Conservation (phyloP, 2,329 filamentous ascomycete species). For the Ceratocystis papillata region DNA sequence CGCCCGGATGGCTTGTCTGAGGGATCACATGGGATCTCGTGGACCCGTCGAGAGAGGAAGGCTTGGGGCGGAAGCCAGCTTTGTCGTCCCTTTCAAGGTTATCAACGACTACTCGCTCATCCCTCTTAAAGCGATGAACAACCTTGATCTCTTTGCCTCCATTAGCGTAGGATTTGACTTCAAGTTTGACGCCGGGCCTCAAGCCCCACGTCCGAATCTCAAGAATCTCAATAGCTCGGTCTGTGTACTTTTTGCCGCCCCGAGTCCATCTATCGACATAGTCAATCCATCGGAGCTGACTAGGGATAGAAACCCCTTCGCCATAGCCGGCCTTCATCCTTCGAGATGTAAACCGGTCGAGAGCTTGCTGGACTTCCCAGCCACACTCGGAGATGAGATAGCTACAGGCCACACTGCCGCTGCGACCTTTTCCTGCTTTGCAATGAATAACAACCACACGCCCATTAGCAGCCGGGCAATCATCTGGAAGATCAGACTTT, state of each 20-base stretch:
- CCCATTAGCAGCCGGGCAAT: conserved; percentile 20
- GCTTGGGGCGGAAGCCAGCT: conserved; percentile 15
- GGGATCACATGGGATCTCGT: conserved; percentile 18
- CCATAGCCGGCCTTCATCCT: conserved; percentile 87
- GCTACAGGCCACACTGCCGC: conserved; percentile 75
- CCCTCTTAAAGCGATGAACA: conserved; percentile 67
- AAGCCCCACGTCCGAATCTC: conserved; percentile 88
- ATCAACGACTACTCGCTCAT: conserved; percentile 60
- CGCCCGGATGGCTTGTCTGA: conserved; percentile 17
- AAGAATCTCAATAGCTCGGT: conserved; percentile 70
- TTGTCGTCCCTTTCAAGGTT: conserved; percentile 16
- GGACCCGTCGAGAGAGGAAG: background rate
- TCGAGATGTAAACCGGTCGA: conserved; percentile 57
- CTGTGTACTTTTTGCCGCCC: conserved; percentile 65
- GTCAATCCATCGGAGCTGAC: conserved; percentile 73
- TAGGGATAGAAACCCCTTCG: conserved; percentile 81
- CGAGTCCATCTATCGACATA: conserved; percentile 84
- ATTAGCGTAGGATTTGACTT: conserved; percentile 76
- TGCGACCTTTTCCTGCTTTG: conserved; percentile 91
- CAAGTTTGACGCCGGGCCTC: conserved; percentile 75
- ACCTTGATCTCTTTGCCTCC: conserved; percentile 76
- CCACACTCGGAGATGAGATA: conserved; percentile 82
- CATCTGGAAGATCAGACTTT: conserved; percentile 20
- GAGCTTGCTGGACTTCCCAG: conserved; percentile 44
- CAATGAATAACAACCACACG: conserved; percentile 82